Conservation (phyloP, 257 asterid species). For the Capsicum baccatum region DNA sequence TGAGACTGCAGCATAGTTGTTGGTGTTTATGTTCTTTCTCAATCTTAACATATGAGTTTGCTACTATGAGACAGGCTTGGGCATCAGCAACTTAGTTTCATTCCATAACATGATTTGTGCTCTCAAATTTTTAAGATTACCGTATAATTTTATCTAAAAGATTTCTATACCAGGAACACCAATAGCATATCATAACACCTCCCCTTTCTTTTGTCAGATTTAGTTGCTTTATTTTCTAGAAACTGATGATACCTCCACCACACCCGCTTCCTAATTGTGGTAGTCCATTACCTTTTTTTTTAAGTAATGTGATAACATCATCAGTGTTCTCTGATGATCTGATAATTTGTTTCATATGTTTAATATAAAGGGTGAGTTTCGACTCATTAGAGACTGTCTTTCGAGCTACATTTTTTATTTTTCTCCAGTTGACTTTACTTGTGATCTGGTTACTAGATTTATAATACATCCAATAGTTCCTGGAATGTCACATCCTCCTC, state of each 20-base stretch:
- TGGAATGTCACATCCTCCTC: constrained; percentile 74
- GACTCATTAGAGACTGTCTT: constrained; percentile 76
- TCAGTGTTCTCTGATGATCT: background rate
- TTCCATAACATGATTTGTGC: background rate
- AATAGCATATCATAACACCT: background rate
- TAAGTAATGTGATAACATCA: background rate
- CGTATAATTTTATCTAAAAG: background rate
- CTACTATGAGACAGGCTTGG: background rate
- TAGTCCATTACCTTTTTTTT: background rate
- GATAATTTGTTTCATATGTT: constrained; percentile 9
- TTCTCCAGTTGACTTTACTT: constrained; percentile 83
- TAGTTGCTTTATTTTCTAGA: background rate
- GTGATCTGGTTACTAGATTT: constrained; percentile 76
- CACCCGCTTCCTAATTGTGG: background rate
- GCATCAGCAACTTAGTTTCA: background rate
- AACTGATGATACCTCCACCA: background rate
- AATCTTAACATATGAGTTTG: background rate
- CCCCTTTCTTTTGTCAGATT: background rate
- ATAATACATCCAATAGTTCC: constrained; percentile 77
- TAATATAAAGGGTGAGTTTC: constrained; percentile 64
- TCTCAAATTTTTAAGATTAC: background rate
- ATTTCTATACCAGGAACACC: background rate
- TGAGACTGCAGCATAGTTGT: too few relatives aligned
- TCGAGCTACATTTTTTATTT: constrained; percentile 89
- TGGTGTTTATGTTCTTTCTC: background rate